A percentile compares a stretch with the other conserved stretches of the same genome.
These are phyloP conservation scores for Selenicereus undatus DNA, from an alignment of 148 eudicot genomes.

Conservation along the genomic window DNA sequence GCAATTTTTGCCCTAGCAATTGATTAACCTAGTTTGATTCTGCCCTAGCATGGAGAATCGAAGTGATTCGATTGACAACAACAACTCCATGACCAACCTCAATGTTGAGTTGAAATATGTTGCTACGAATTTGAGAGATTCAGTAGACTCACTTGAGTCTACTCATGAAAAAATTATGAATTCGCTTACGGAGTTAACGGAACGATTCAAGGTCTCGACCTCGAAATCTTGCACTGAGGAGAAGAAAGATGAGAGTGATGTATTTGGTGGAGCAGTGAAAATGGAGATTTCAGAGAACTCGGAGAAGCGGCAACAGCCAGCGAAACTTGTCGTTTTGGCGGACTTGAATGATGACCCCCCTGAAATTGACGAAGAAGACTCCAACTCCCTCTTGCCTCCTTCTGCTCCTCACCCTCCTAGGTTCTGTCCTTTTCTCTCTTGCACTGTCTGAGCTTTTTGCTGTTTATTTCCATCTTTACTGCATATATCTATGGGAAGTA, in stretches of 20 bases:
- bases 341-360: slow-evolving; percentile 91
- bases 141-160: neutral
- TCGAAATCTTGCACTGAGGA: neutral
- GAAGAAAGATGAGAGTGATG: neutral
- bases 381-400: slow-evolving; percentile 19
- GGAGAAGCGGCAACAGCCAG: slow-evolving; percentile 23
- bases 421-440: neutral
- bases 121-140: neutral
- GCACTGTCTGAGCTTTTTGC: neutral
- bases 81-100: neutral
- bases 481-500: neutral
- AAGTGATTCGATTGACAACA: neutral
- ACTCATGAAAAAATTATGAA: neutral
- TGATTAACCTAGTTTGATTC: slow-evolving; percentile 5
- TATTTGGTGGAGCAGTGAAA: neutral
- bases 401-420: slow-evolving; percentile 17
- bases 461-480: neutral
- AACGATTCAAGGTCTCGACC: neutral
- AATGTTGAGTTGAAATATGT: neutral
- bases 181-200: neutral
- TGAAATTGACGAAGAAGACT: slow-evolving; percentile 51
- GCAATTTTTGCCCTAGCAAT: neutral
- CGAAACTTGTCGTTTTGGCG: slow-evolving; percentile 58
- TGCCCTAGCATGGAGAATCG: neutral
- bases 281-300: slow-evolving; percentile 16